Base-by-base conservation (phyloP, 176 grass and related monocot genomes). In the Paspalum notatum region DNA sequence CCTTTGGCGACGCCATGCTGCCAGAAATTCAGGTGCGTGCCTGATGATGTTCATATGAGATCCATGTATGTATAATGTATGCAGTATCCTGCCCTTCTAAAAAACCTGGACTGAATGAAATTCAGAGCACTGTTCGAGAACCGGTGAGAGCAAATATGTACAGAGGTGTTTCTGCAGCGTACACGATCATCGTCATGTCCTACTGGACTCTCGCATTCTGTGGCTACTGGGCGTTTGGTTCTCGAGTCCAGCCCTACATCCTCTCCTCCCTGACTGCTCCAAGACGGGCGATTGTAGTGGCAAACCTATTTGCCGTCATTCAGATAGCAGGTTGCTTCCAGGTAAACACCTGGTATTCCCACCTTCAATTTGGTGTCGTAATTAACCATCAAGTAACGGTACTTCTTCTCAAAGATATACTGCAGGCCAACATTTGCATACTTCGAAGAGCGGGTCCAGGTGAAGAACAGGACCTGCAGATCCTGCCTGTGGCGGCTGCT, bases 271-370 rank as follows among this genome's bases (percentile, higher is more conserved):
- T 97, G 59, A 86, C 91, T 9, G 25, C 58, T 57, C 94, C 89
- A 55, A 74, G 82, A 86, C 94, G 94, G 86, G 82, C 84, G 22
- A 90, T 86, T 78, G 76, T 91, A 46, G 90, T 94, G 89, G 91
- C 94, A 79, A 97, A 97, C 78, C 40, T 91, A 15, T 94, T 97
- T 94, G 94, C 94, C 21, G 91, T 94, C 11, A 68, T 94, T 82
- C 91, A 97, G 75, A 94, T 97, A 65, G 81, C 82, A 76, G 94
- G 94, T 57, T 97, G 91, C 86, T 94, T 87, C 68, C 94, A 97
- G 94, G 89, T 94, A 91, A 78, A 24, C 54, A 14, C 50, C 40
- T 81, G 20, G 8, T 5, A 6, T 24, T 75, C 75, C 32, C 44
- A 55, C 61, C 58, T 61, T 0, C 11, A 43, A 59, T 58, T 59